Evolutionary conservation across 2,329 filamentous ascomycete genomes (phyloP).

Genomic region (Thielaviopsis punctulata): DNA sequence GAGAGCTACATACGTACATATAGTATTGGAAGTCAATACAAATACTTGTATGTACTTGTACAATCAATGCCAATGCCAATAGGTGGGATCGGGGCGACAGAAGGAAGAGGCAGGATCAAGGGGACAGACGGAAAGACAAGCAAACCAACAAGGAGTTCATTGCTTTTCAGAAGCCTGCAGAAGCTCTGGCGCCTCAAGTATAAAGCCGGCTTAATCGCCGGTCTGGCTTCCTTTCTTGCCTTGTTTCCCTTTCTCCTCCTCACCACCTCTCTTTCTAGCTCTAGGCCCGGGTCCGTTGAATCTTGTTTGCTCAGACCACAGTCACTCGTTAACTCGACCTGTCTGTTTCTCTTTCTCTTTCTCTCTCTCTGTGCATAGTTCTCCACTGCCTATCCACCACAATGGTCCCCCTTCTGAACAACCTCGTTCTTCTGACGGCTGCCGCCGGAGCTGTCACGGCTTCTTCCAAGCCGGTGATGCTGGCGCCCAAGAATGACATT

Average conservation of each 20-base stretch:
- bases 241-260: not conserved
- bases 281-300: not conserved
- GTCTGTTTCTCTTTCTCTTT: not conserved
- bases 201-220: not conserved
- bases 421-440: constrained; percentile 1
- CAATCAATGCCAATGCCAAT: too few species aligned
- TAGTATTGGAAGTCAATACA: too few species aligned
- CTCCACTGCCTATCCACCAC: not conserved
- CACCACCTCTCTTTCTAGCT: not conserved
- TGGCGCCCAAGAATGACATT: constrained; percentile 10
- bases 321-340: not conserved
- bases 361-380: not conserved
- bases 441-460: constrained; percentile 2
- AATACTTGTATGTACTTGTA: too few species aligned
- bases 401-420: constrained; percentile 7
- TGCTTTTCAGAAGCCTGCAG: too few species aligned
- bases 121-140: too few species aligned
- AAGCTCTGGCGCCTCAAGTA: too few species aligned
- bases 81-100: too few species aligned
- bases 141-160: not conserved
- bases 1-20: too few species aligned
- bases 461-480: not conserved
- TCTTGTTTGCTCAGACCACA: not conserved
- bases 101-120: too few species aligned
- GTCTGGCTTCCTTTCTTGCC: not conserved